These are phyloP conservation scores for Salvia miltiorrhiza DNA, from an alignment of 257 asterid species.

Conservation along the genomic window DNA sequence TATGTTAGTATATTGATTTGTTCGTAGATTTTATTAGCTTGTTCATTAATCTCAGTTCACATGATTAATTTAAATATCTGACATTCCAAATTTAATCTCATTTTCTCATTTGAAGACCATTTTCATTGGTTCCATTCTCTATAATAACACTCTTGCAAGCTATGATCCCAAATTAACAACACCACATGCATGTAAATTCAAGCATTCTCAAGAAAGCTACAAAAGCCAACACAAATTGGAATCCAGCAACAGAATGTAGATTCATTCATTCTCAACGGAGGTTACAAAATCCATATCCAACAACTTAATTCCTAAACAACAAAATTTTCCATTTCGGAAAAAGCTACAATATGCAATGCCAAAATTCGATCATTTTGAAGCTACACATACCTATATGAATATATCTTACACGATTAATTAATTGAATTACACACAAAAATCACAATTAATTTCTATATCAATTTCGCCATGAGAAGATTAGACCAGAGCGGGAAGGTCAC, in stretches of 20 bases:
- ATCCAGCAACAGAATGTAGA: background rate
- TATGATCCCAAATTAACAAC: too few relatives aligned
- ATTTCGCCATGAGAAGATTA: conserved; percentile 21
- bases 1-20: too few relatives aligned
- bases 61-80: too few relatives aligned
- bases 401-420: background rate
- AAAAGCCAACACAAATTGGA: background rate
- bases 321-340: background rate
- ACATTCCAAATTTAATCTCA: too few relatives aligned
- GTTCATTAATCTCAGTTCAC: too few relatives aligned
- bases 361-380: background rate
- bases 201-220: too few relatives aligned
- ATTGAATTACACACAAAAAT: background rate
- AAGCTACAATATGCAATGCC: background rate
- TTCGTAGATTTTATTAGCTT: too few relatives aligned
- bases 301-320: background rate
- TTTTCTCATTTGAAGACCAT: too few relatives aligned
- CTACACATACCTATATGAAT: conserved; percentile 4
- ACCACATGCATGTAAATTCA: too few relatives aligned
- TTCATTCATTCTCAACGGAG: background rate
- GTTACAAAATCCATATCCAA: background rate
- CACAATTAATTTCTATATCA: background rate
- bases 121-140: too few relatives aligned
- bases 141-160: too few relatives aligned
- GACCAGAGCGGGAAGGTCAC: conserved; percentile 50